Conservation (phyloP, 2,329 filamentous ascomycete genomes). For the Apiospora kogelbergensis region DNA sequence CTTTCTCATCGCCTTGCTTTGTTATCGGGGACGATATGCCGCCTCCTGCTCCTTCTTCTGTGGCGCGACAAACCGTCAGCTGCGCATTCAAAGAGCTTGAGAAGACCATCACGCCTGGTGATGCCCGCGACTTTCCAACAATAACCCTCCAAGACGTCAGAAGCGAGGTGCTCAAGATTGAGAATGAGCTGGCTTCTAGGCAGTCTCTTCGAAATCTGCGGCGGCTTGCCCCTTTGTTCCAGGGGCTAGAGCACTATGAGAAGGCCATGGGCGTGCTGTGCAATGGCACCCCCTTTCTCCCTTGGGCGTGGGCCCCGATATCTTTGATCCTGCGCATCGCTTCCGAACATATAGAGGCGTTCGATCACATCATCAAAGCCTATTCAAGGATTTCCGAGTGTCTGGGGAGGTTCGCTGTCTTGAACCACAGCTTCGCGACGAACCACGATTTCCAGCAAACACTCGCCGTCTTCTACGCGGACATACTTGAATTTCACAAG, state of each 20-base stretch:
- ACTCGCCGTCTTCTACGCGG: slow-evolving; percentile 43
- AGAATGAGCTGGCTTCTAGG: not conserved
- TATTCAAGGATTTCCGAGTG: slow-evolving; percentile 37
- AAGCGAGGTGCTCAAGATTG: not conserved
- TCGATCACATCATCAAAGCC: slow-evolving; percentile 33
- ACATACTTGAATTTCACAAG: slow-evolving; percentile 50
- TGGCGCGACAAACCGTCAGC: not conserved
- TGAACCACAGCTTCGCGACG: slow-evolving; percentile 29
- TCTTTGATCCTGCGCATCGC: slow-evolving; percentile 28
- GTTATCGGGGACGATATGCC: not conserved
- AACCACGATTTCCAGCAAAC: slow-evolving; percentile 39
- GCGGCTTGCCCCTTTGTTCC: slow-evolving; percentile 36
- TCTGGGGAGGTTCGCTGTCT: slow-evolving; percentile 37
- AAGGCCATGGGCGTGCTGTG: slow-evolving; percentile 37
- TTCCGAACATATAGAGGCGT: slow-evolving; percentile 29
- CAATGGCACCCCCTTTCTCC: slow-evolving; percentile 39
- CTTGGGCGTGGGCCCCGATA: slow-evolving; percentile 39
- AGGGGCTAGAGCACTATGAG: slow-evolving; percentile 35
- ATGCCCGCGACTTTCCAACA: not conserved
- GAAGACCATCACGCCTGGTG: not conserved
- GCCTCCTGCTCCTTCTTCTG: not conserved
- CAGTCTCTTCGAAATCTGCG: slow-evolving; percentile 32
- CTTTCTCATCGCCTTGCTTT: no score
- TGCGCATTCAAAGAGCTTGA: not conserved
- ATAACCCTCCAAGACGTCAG: not conserved